Base-by-base conservation (phyloP, 306 rosid genomes). In the Trichosanthes truncata region DNA sequence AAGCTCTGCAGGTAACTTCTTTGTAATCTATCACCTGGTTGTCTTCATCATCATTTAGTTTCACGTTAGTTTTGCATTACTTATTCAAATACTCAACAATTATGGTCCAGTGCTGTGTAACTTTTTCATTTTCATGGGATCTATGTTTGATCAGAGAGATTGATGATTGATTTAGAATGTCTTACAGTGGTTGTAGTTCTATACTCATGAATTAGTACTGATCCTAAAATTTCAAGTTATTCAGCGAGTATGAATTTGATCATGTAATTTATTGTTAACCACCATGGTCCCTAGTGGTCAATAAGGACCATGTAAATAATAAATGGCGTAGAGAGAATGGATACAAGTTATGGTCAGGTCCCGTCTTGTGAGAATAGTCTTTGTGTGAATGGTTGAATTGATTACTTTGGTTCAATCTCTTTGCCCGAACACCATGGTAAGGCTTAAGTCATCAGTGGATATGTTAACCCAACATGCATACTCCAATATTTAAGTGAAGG, bases 1-100 rank as follows among this genome's bases (percentile, higher is more conserved):
- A 93, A 82, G 93, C 99, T 67, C 85, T 96, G 84, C 92, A 86
- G 97, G 99, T 89, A 90, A 79, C 52, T 56, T 73, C 11, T 53
- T 25, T 52, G 3, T 20, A 51, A 74, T 31, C 43, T 20, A 15
- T 51, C 46, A 29, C 45, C 57, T 20, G 63, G 29, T 74, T 51
- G 11, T 74, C 78, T 52, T 29, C 78, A 48, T 20, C 20, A 74
- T 74, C 23, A 4, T 74, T 18, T 74, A 52, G 23, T 74, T 31
- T 52, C 31, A 9, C 33, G 5, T 68, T 20, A 68, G 63, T 31
- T 48, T 26, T 52, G 3, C 23, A 11, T 51, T 74, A 52, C 25
- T 52, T 74, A 74, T 74, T 33, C 20, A 51, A 74, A 51, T 74
- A 31, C 33, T 4, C 15, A 17, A 51, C 31, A 51, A 5, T 74